Evolutionary conservation across 73 alveolate species (phyloP).

Genomic region (Tetrahymena malaccensis): DNA sequence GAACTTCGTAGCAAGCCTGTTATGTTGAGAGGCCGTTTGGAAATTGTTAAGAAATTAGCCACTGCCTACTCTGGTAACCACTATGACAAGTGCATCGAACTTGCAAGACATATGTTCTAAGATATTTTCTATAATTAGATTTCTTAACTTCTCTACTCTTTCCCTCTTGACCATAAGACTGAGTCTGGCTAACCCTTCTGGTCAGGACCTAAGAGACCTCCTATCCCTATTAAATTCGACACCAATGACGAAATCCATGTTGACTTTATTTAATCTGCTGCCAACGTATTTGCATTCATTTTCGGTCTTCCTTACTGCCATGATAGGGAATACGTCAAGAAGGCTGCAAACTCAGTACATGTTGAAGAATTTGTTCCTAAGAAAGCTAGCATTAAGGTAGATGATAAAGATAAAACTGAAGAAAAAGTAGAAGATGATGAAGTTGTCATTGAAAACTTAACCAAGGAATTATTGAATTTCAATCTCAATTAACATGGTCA

Average conservation of each 20-base stretch:
- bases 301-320: slow-evolving; percentile 50
- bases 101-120: slow-evolving; percentile 59
- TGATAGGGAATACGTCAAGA: slow-evolving; percentile 44
- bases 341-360: slow-evolving; percentile 51
- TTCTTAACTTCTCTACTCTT: slow-evolving; percentile 73
- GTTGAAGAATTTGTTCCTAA: slow-evolving; percentile 78
- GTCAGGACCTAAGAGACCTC: slow-evolving; percentile 98
- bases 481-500: slow-evolving; percentile 37
- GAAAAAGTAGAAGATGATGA: slow-evolving; percentile 45
- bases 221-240: slow-evolving; percentile 79
- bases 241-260: slow-evolving; percentile 61
- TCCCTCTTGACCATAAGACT: slow-evolving; percentile 94
- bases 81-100: slow-evolving; percentile 54
- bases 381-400: slow-evolving; percentile 66
- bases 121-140: slow-evolving; percentile 74
- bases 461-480: slow-evolving; percentile 75
- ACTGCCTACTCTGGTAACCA: slow-evolving; percentile 49
- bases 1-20: slow-evolving; percentile 51
- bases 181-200: slow-evolving; percentile 85
- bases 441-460: slow-evolving; percentile 6
- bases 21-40: slow-evolving; percentile 69
- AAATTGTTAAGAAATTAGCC: slow-evolving; percentile 56
- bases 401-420: slow-evolving; percentile 56
- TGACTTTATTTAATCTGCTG: slow-evolving; percentile 65
- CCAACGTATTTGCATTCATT: slow-evolving; percentile 75